phyloP scores from a whole-genome alignment of 495 filamentous ascomycete species.

The Sabuloglossum arenarium region DNA sequence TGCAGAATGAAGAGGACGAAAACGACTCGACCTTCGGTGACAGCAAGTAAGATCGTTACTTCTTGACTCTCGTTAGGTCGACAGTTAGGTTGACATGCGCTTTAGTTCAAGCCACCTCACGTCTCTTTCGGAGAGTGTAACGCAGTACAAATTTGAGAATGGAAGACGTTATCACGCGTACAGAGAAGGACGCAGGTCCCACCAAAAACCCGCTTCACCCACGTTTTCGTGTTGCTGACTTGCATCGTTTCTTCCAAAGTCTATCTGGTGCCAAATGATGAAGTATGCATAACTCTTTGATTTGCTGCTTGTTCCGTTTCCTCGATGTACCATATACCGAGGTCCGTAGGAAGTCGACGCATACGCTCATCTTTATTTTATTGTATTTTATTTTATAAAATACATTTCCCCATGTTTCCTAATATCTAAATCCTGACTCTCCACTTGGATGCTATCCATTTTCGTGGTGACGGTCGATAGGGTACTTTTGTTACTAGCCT shows the following conservation, averaged over 20 bases:
- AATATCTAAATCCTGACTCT: no score
- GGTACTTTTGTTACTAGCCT: no score
- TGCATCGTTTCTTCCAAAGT: background rate
- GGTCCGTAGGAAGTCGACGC: no score
- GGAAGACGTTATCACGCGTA: background rate
- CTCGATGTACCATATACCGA: no score
- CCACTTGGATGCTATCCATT: no score
- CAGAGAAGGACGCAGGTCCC: background rate
- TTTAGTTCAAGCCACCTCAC: background rate
- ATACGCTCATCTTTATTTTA: no score
- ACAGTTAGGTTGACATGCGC: background rate
- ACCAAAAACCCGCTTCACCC: background rate
- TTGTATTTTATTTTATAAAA: no score
- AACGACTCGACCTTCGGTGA: background rate
- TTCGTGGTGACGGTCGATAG: no score
- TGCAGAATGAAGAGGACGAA: no score
- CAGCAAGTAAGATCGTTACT: background rate
- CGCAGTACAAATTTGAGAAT: background rate
- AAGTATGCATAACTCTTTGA: slow-evolving; percentile 26
- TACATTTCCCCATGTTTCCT: no score
- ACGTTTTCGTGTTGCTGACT: background rate
- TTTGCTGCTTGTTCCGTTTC: no score
- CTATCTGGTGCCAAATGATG: background rate
- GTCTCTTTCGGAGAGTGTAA: background rate
- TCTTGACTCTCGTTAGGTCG: background rate